Conservation (phyloP, 2,329 filamentous ascomycete genomes). For the Peltaster fructicola region DNA sequence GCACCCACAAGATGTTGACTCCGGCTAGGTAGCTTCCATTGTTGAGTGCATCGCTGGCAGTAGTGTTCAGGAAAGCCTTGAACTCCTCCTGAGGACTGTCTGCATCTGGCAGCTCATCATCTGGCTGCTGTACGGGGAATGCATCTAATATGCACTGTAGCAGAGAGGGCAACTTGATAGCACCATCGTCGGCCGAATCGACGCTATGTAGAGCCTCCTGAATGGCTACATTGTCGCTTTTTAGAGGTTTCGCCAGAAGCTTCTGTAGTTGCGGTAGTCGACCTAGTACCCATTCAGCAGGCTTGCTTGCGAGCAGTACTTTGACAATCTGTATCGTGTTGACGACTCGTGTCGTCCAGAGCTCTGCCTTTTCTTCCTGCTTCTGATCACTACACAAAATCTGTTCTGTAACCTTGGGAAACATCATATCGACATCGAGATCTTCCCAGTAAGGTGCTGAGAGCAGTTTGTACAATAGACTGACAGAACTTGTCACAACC, state of each 20-base stretch:
- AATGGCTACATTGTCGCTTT: constrained; percentile 76
- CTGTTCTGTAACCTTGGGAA: constrained; percentile 75
- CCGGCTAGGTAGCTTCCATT: constrained; percentile 68
- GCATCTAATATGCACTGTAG: constrained; percentile 74
- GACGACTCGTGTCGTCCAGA: constrained; percentile 71
- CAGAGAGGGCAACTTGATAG: constrained; percentile 47
- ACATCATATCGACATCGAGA: constrained; percentile 66
- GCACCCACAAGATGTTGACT: constrained; percentile 83
- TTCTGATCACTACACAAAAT: constrained; percentile 58
- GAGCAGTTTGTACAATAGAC: constrained; percentile 66
- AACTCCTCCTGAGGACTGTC: constrained; percentile 69
- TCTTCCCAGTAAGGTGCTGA: constrained; percentile 84
- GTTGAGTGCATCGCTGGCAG: constrained; percentile 66
- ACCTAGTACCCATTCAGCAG: constrained; percentile 76
- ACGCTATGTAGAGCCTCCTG: constrained; percentile 77
- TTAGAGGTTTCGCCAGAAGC: constrained; percentile 73
- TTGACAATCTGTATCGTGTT: constrained; percentile 88
- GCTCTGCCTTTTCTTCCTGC: constrained; percentile 38
- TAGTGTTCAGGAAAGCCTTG: constrained; percentile 63
- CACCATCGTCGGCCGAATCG: constrained; percentile 50
- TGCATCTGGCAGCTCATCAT: constrained; percentile 53
- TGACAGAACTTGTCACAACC: constrained; percentile 69
- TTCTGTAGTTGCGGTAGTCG: constrained; percentile 67
- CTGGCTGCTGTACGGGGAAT: constrained; percentile 58
- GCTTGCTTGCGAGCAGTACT: constrained; percentile 71